A percentile compares a stretch with the other conserved stretches of the same genome.
Conservation (phyloP, 345 rosid genomes). For the Erysimum cheiranthoides region DNA sequence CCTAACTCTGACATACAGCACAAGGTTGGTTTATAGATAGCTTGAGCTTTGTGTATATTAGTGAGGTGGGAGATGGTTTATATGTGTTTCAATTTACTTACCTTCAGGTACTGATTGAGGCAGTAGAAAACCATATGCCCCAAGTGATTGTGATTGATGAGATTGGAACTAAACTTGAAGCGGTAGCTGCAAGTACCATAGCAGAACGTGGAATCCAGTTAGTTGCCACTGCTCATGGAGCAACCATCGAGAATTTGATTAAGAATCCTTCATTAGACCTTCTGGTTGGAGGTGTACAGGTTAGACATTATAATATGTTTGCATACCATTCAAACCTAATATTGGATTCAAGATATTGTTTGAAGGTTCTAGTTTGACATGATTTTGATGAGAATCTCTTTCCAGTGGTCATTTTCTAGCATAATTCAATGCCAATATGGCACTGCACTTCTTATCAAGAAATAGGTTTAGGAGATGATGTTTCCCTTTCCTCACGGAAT, state of each 20-base stretch:
- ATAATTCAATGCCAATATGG: background rate
- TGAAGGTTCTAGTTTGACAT: constrained; percentile 9
- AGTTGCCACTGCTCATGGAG: constrained; percentile 95
- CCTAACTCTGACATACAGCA: constrained; percentile 84
- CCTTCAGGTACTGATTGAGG: constrained; percentile 79
- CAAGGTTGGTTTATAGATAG: constrained; percentile 49
- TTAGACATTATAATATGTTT: constrained; percentile 35
- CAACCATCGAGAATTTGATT: constrained; percentile 79
- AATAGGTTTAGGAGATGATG: constrained; percentile 7
- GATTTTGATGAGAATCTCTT: constrained; percentile 20
- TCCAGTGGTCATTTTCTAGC: constrained; percentile 9
- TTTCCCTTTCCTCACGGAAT: constrained; percentile 1
- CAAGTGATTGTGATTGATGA: constrained; percentile 96
- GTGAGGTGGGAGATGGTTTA: background rate
- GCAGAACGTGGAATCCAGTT: constrained; percentile 96
- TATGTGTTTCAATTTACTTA: constrained; percentile 22
- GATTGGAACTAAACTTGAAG: constrained; percentile 95
- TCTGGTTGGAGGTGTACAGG: constrained; percentile 96
- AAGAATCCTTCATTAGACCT: constrained; percentile 92
- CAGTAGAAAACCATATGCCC: constrained; percentile 97
- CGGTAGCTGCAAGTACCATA: constrained; percentile 91
- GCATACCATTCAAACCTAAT: background rate
- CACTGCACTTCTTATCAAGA: background rate
- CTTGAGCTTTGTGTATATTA: background rate
- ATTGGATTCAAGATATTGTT: constrained; percentile 1